These are phyloP conservation scores for Calonectria naviculata DNA, from an alignment of 2,329 filamentous ascomycete genomes.

Conservation along the genomic window DNA sequence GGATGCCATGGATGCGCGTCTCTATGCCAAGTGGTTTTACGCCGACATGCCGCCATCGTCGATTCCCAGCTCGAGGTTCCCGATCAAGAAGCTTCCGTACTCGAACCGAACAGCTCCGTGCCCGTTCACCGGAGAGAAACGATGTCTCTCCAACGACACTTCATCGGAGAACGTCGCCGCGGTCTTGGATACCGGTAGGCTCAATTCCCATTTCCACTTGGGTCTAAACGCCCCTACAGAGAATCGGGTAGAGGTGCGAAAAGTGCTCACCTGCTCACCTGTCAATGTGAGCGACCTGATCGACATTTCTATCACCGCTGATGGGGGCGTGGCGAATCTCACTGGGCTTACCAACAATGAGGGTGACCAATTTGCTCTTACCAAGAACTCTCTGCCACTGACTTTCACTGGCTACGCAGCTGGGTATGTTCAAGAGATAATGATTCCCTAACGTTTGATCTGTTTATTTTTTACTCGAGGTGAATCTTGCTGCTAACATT, in stretches of 20 bases:
- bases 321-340: background rate
- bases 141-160: background rate
- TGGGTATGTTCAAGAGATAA: background rate
- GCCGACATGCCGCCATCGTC: background rate
- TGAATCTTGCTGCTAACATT: background rate
- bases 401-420: background rate
- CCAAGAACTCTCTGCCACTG: background rate
- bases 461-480: background rate
- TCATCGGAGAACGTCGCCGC: background rate
- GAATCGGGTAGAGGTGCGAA: background rate
- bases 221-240: background rate
- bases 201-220: background rate
- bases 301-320: background rate
- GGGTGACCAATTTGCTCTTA: background rate
- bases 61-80: background rate
- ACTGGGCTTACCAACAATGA: background rate
- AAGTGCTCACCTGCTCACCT: background rate
- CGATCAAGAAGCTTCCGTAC: background rate
- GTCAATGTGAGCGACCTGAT: background rate
- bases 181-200: background rate
- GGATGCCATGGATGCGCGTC: background rate
- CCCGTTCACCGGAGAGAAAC: background rate
- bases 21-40: background rate
- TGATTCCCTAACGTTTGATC: no score
- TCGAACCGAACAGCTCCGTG: background rate